phyloP scores from a whole-genome alignment of 176 grass and related monocot species.

The Triticum turgidum region DNA sequence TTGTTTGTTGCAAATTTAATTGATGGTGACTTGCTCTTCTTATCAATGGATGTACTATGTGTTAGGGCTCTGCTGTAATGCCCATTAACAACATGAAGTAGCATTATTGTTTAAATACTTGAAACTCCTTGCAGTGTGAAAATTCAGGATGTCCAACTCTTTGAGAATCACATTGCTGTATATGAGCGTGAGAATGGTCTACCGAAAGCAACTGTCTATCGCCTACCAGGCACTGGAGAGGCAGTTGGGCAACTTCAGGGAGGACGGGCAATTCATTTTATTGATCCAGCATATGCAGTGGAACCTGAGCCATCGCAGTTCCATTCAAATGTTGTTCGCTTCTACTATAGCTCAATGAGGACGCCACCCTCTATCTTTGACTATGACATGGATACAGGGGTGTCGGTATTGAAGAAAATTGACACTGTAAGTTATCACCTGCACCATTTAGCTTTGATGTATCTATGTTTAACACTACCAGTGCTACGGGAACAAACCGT shows the following conservation, averaged over 20 bases:
- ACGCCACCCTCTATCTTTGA: conserved; percentile 78
- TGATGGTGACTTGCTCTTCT: not conserved
- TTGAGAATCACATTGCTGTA: conserved; percentile 75
- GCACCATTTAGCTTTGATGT: not conserved
- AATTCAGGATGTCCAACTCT: conserved; percentile 80
- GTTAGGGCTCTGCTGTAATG: conserved; percentile 12
- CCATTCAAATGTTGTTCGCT: conserved; percentile 68
- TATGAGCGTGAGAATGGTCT: conserved; percentile 91
- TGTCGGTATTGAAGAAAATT: conserved; percentile 85
- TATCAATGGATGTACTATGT: not conserved
- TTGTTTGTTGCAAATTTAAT: not conserved
- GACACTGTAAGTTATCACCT: conserved; percentile 55
- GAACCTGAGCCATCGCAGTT: conserved; percentile 61
- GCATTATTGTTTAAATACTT: not conserved
- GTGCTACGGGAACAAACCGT: not conserved
- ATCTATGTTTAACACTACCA: not conserved
- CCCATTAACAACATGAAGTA: not conserved
- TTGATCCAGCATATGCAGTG: conserved; percentile 71
- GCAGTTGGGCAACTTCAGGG: conserved; percentile 57
- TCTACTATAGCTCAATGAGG: conserved; percentile 83
- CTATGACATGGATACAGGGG: conserved; percentile 79
- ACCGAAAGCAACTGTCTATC: conserved; percentile 70
- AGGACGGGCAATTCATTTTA: conserved; percentile 63
- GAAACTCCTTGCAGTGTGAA: conserved; percentile 69
- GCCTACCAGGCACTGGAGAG: conserved; percentile 63